A percentile compares a stretch with the other conserved stretches of the same genome.
These are phyloP conservation scores for Xylaria bambusicola DNA, from an alignment of 495 filamentous ascomycete species.

Conservation along the genomic window DNA sequence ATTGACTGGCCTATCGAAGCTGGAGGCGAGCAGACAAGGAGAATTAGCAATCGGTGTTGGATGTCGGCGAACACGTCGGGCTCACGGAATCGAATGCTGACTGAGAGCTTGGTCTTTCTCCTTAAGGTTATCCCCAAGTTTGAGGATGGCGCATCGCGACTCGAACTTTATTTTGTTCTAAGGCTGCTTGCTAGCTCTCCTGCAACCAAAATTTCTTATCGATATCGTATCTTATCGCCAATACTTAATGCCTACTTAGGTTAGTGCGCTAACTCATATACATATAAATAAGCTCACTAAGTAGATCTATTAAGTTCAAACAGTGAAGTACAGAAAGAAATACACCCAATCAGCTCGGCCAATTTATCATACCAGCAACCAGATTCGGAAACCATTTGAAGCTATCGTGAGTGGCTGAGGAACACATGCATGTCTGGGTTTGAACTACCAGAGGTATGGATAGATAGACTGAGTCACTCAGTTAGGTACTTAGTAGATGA, in stretches of 20 bases:
- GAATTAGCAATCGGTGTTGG: no score
- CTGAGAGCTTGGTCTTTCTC: background rate
- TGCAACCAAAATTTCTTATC: constrained; percentile 23
- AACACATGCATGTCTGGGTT: no score
- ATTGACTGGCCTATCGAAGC: background rate
- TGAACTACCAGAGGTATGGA: no score
- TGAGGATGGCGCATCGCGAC: constrained; percentile 12
- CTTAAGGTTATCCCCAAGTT: background rate
- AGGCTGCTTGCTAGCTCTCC: constrained; percentile 10
- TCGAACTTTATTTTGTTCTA: background rate
- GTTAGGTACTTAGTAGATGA: no score
- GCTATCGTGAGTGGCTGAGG: background rate
- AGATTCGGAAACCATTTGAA: background rate
- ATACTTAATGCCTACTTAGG: background rate
- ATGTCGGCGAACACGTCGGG: background rate
- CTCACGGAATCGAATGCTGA: background rate
- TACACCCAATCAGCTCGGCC: background rate
- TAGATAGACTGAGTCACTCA: no score
- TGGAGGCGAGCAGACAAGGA: no score
- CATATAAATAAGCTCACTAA: background rate
- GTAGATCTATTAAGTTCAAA: no score
- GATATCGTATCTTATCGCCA: constrained; percentile 6
- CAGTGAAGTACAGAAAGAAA: no score
- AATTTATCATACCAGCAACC: background rate
- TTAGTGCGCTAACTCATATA: background rate